phyloP scores from a whole-genome alignment of 2,329 filamentous ascomycete genomes.

The Herpotrichia juniperi region DNA sequence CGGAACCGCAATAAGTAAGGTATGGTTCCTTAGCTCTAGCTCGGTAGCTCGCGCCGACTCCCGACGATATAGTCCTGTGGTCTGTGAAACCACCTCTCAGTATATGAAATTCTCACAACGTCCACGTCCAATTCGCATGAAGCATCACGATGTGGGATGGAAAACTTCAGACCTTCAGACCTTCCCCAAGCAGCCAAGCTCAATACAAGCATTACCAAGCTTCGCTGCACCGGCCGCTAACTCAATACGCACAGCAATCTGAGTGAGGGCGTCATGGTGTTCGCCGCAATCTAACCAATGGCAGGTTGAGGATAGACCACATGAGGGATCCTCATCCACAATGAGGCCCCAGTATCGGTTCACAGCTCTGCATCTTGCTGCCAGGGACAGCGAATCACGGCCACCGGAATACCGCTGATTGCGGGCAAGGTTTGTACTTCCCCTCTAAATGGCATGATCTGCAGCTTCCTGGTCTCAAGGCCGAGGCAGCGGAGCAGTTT shows the following conservation, averaged over 20 bases:
- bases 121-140: no score
- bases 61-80: no score
- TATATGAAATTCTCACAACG: no score
- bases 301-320: background rate
- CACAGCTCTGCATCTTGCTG: no score
- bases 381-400: constrained; percentile 1
- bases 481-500: background rate
- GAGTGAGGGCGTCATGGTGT: background rate
- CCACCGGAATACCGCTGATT: background rate
- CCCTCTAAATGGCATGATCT: background rate
- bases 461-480: background rate
- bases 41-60: no score
- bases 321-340: background rate
- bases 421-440: background rate
- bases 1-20: no score
- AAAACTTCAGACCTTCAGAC: background rate
- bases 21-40: no score
- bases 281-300: background rate
- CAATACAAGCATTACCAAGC: background rate
- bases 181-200: background rate
- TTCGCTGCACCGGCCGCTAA: background rate
- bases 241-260: background rate
- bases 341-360: background rate
- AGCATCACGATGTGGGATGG: background rate
- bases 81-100: no score